Evolutionary conservation across 495 filamentous ascomycete genomes (phyloP), one percentile per base, ranked within the genome.

Genomic region (Penicillium cinerascens): DNA sequence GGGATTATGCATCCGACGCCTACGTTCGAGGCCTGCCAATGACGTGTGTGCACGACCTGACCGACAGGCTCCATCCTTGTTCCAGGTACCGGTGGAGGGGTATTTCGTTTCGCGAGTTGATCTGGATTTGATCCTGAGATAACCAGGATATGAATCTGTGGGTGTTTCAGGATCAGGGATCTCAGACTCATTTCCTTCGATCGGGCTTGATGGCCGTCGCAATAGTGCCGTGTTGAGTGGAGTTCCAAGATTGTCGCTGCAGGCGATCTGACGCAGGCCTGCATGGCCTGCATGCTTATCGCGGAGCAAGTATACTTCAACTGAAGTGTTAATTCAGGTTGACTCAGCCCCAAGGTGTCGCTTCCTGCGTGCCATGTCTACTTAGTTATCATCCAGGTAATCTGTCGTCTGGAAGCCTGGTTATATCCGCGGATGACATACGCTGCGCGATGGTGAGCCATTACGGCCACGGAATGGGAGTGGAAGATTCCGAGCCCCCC

Each of bases 41-140:
- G 58, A 61, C 58, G 58, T 61, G 20, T 29, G 47, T 44, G 22
- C 20, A 16, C 20, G 35, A 11, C 46, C 36, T 16, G 46, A 33
- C 29, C 2, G 29, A 33, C 8, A 11, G 29, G 29, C 1, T 13
- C 29, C 2, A 33, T 33, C 29, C 29, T 13, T 33, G 29, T 11
- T n/a, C n/a, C 29, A 10, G 27, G 4, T 4, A 33, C 2, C 13
- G 3, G 29, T 33, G 29, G 29, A 4, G 29, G 26, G 26, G 7
- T 29, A 26, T 33, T 33, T 33, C 29, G 10, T 33, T 33, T 33
- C 29, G 11, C 11, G 29, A 11, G 11, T 13, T 1, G 1, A 13
- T 13, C 29, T 33, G 13, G 11, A 15, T 33, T 13, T 13, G 29
- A 13, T 13, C 3, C 11, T 1, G 29, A 33, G 29, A 33, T 13